phyloP scores from a whole-genome alignment of 768 basidiomycete species.

The Naematelia aurantialba region DNA sequence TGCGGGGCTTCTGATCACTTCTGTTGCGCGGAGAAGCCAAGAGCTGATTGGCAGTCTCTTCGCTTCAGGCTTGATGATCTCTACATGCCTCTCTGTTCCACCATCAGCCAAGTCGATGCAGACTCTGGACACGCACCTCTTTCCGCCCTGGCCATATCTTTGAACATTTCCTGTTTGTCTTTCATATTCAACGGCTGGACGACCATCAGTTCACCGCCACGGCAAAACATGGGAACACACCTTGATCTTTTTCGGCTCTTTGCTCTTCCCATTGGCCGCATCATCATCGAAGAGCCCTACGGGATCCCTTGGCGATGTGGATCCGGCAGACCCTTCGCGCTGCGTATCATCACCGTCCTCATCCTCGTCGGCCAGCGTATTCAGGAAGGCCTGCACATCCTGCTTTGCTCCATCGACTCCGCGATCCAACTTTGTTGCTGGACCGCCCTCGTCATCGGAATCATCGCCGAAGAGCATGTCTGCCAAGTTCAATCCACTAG shows the following conservation, averaged over 20 bases:
- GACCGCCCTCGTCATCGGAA: conserved; percentile 2
- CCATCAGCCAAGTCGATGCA: too few species aligned
- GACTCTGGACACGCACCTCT: too few species aligned
- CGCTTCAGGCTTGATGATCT: conserved; percentile 12
- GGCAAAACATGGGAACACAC: not conserved
- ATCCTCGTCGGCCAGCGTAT: not conserved
- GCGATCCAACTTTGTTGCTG: not conserved
- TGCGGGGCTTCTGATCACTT: conserved; percentile 3
- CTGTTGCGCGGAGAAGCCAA: conserved; percentile 9
- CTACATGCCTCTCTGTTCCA: conserved; percentile 19
- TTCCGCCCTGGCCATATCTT: conserved; percentile 25
- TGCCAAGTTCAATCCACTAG: not conserved
- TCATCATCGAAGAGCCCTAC: conserved; percentile 1
- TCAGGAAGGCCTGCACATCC: not conserved
- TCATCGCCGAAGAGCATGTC: not conserved
- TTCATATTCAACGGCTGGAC: conserved; percentile 27
- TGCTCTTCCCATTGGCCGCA: not conserved
- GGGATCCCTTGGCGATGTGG: not conserved
- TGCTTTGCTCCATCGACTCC: not conserved
- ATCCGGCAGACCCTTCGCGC: not conserved
- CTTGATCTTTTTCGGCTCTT: not conserved
- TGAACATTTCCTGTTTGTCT: conserved; percentile 18
- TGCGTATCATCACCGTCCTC: not conserved
- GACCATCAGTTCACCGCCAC: not conserved
- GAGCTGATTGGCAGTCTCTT: conserved; percentile 17